These are phyloP conservation scores for Melaleuca quinquenervia DNA, from an alignment of 345 rosid species.

Conservation along the genomic window DNA sequence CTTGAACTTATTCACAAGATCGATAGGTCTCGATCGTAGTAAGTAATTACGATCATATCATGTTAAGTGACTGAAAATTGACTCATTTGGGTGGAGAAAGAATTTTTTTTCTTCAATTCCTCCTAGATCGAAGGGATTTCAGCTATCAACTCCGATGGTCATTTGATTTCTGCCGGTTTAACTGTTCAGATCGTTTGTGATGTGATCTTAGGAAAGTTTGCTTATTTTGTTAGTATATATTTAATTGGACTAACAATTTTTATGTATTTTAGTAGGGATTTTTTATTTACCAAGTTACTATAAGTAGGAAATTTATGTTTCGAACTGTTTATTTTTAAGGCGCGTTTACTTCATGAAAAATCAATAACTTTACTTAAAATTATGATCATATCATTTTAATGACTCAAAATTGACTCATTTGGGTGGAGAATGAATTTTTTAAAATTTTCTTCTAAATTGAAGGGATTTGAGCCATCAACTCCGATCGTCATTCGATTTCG, in stretches of 20 bases:
- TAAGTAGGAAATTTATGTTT: neutral
- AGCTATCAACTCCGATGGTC: neutral
- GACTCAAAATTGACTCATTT: neutral
- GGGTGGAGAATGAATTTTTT: neutral
- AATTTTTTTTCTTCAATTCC: neutral
- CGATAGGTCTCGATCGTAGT: neutral
- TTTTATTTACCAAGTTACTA: neutral
- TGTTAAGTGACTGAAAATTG: neutral
- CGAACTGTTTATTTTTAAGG: neutral
- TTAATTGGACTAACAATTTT: neutral
- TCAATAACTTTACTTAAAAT: too few species aligned
- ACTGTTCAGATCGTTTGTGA: neutral
- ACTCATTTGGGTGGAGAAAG: neutral
- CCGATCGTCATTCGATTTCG: neutral
- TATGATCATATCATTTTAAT: too few species aligned
- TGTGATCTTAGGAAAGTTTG: neutral
- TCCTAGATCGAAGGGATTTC: neutral
- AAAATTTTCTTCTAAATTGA: neutral
- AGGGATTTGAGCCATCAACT: neutral
- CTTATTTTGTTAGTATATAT: neutral
- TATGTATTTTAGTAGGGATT: neutral
- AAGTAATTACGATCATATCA: rapidly evolving
- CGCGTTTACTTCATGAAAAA: neutral
- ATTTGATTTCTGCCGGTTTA: neutral
- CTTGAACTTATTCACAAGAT: rapidly evolving